Base-by-base conservation (phyloP, 345 rosid genomes). In the Acer saccharum region DNA sequence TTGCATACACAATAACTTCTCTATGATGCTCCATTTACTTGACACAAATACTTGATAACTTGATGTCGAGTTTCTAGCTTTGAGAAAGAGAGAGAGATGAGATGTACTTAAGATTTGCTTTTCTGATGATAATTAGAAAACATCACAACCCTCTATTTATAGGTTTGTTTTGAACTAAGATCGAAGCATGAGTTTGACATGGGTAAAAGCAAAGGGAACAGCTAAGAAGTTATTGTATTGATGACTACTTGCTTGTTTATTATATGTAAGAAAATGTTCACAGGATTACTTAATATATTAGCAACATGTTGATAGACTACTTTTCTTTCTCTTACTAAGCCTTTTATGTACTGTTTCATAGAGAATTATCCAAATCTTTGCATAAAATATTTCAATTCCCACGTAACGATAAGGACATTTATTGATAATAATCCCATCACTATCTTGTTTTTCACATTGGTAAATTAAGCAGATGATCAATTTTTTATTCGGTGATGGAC, bases 201-300 rank as follows among this genome's bases (percentile, higher is more conserved):
- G 79, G 13, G 11, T 50, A 32, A 58, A 65, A 64, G 64, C 54
- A 65, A 62, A 54, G 76, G 77, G 48, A 83, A 64, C 46, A 52
- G 5, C 72, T 5, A 3, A 41, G 78, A 82, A 54, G 60, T 50
- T 62, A 13, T 1, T 35, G 52, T 10, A 11, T 6, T 70, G 75
- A 4, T 58, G 27, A 79, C 14, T 14, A 79, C 21, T 13, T 65
- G 25, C 41, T 66, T 66, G 64, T 60, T 52, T 52, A 52, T 60
- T 21, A 60, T 18, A 3, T 4, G 35, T 4, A 32, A 32, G 5
- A 32, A 32, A 32, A 32, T 32, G 35, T 32, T 32, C 2, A 3
- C 5, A 32, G 5, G 5, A 32, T 32, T 3, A 21, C 29, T 71
- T 17, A 54, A 25, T 23, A 11, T 50, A 25, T 52, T 25, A 21